Evolutionary conservation across 495 filamentous ascomycete species (phyloP).

Genomic region (Lepidopterella palustris): DNA sequence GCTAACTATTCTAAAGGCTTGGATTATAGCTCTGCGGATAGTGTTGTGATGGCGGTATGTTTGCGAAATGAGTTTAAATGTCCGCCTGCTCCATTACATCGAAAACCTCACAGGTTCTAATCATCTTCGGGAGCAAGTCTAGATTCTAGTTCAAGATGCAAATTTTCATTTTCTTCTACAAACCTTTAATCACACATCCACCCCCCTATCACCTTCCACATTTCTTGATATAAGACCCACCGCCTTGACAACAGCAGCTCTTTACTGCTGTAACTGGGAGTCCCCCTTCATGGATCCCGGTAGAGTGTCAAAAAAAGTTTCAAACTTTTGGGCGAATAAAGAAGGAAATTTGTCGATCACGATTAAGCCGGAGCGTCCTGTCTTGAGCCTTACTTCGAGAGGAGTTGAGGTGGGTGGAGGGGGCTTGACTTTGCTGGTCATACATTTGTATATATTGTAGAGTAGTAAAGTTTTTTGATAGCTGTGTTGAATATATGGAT

Average conservation of each 20-base stretch:
- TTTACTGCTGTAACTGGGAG: slow-evolving; percentile 28
- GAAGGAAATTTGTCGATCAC: slow-evolving; percentile 50
- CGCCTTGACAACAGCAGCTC: slow-evolving; percentile 51
- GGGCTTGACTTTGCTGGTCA: slow-evolving; percentile 87
- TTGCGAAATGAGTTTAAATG: too few species aligned
- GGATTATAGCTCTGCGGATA: too few species aligned
- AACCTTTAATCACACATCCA: background rate
- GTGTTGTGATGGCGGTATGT: too few species aligned
- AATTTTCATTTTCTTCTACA: background rate
- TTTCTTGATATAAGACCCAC: background rate
- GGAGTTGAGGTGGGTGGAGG: slow-evolving; percentile 71
- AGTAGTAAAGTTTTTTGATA: background rate
- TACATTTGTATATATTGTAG: slow-evolving; percentile 37
- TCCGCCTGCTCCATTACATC: too few species aligned
- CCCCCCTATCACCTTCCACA: background rate
- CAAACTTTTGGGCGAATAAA: slow-evolving; percentile 50
- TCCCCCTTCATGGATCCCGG: slow-evolving; percentile 18
- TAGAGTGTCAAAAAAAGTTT: slow-evolving; percentile 26
- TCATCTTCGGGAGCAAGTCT: background rate
- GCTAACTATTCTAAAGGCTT: too few species aligned
- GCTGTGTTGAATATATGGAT: too few species aligned
- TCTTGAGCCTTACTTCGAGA: slow-evolving; percentile 70
- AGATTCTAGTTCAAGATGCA: background rate
- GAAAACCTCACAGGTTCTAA: background rate
- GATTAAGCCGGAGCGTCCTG: slow-evolving; percentile 96